phyloP scores from a whole-genome alignment of 2,329 filamentous ascomycete genomes.

The Cladophialophora psammophila region DNA sequence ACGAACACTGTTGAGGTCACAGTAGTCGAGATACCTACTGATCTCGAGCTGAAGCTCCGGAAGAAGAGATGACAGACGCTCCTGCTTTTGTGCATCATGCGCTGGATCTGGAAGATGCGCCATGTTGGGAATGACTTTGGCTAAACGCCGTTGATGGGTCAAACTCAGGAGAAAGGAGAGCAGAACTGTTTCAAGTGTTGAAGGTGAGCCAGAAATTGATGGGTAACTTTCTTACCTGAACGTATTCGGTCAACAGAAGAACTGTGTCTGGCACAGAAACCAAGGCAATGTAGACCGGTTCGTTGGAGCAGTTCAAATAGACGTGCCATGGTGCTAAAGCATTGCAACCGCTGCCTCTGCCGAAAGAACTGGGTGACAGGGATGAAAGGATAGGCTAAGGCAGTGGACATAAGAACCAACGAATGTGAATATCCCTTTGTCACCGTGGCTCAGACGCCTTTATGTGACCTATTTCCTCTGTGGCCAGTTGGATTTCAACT shows the following conservation, averaged over 20 bases:
- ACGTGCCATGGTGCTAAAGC: not conserved
- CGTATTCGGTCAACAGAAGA: not conserved
- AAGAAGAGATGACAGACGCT: conserved; percentile 6
- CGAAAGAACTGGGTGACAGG: not conserved
- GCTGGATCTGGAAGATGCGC: not conserved
- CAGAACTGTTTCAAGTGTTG: not conserved
- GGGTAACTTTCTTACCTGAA: not conserved
- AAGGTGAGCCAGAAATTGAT: not conserved
- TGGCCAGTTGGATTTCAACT: not conserved
- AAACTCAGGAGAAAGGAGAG: not conserved
- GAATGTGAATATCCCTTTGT: no score
- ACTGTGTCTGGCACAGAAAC: not conserved
- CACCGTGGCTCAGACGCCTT: no score
- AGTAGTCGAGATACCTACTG: not conserved
- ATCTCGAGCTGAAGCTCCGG: conserved; percentile 3
- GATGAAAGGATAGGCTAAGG: not conserved
- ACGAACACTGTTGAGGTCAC: not conserved
- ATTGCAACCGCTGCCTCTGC: not conserved
- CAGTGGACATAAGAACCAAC: no score
- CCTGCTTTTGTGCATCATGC: not conserved
- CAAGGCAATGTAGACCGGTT: not conserved
- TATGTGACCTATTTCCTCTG: not conserved
- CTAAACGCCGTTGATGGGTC: not conserved
- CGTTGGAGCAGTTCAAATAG: not conserved
- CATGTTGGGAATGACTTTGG: not conserved